phyloP scores from a whole-genome alignment of 108 stramenopile species.

The Discostella pseudostelligera region DNA sequence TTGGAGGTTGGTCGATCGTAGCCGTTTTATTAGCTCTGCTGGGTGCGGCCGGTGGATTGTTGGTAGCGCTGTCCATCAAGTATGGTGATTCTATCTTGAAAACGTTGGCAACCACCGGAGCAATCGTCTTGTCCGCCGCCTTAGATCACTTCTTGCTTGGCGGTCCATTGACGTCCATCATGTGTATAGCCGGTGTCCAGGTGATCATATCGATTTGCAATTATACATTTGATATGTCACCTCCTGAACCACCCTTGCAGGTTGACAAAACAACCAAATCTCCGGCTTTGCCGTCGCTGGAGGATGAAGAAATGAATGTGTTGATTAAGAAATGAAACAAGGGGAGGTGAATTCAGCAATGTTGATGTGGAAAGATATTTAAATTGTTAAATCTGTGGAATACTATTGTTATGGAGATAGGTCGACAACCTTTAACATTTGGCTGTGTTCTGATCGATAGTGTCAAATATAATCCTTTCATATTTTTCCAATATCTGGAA shows the following conservation, averaged over 20 bases:
- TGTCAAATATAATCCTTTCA: conserved; percentile 27
- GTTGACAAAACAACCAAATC: conserved; percentile 10
- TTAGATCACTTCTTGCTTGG: conserved; percentile 70
- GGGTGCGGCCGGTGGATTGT: conserved; percentile 87
- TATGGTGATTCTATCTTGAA: conserved; percentile 93
- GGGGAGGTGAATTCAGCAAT: too few species aligned
- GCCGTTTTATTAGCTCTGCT: conserved; percentile 60
- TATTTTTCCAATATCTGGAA: conserved; percentile 37
- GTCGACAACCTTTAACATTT: conserved; percentile 1
- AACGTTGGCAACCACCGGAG: conserved; percentile 89
- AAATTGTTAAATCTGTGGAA: neutral
- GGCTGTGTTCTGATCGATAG: neutral
- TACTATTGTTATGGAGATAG: too few species aligned
- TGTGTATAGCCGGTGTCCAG: conserved; percentile 76
- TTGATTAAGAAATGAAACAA: conserved; percentile 8
- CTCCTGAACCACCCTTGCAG: conserved; percentile 28
- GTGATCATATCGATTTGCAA: conserved; percentile 83
- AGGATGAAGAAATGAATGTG: conserved; percentile 23
- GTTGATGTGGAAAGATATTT: neutral
- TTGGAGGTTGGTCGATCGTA: conserved; percentile 72
- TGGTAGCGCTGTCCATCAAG: conserved; percentile 93
- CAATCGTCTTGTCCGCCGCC: conserved; percentile 69
- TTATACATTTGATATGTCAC: conserved; percentile 79
- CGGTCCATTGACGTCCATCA: conserved; percentile 73
- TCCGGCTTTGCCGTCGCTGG: neutral